Percentiles rank a stretch among this genome's conserved stretches.
These are phyloP conservation scores for Suillus brevipes DNA, from an alignment of 768 basidiomycete species.

Conservation along the genomic window DNA sequence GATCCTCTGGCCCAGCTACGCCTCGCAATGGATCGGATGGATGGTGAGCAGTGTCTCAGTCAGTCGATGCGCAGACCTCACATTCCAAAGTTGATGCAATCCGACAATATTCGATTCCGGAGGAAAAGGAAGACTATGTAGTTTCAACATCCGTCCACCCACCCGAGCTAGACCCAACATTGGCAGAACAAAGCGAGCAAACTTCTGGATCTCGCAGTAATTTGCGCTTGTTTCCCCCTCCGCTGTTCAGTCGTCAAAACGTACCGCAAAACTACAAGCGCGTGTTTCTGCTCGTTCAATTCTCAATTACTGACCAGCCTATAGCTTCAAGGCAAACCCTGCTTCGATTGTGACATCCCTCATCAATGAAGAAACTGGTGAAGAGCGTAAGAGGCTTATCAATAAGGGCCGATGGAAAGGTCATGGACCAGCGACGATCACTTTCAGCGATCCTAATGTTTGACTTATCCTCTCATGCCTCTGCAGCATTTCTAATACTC, in stretches of 20 bases:
- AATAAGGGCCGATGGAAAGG: constrained; percentile 88
- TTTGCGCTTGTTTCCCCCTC: constrained; percentile 82
- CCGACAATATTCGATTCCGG: constrained; percentile 64
- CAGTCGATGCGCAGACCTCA: constrained; percentile 5
- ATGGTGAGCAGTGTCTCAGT: constrained; percentile 53
- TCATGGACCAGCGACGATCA: constrained; percentile 70
- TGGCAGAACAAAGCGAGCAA: constrained; percentile 20
- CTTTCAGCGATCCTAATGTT: constrained; percentile 59
- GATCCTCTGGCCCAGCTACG: constrained; percentile 75
- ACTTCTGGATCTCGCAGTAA: constrained; percentile 46
- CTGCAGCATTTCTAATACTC: constrained; percentile 9
- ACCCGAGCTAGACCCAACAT: constrained; percentile 55
- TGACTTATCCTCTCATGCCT: background rate
- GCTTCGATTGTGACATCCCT: constrained; percentile 69
- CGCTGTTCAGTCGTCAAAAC: constrained; percentile 80
- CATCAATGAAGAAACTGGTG: constrained; percentile 73
- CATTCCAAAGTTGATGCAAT: constrained; percentile 65
- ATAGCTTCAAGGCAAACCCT: constrained; percentile 76
- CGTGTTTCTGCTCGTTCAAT: constrained; percentile 12
- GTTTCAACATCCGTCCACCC: constrained; percentile 31
- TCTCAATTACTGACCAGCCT: background rate
- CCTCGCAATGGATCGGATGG: constrained; percentile 72
- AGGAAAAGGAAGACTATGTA: constrained; percentile 65
- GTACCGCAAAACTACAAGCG: constrained; percentile 84
- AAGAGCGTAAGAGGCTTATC: constrained; percentile 80